Percentiles rank a stretch among this genome's conserved stretches.
Evolutionary conservation across 2,329 filamentous ascomycete species (phyloP).

Genomic region (Stemphylium vesicarium): DNA sequence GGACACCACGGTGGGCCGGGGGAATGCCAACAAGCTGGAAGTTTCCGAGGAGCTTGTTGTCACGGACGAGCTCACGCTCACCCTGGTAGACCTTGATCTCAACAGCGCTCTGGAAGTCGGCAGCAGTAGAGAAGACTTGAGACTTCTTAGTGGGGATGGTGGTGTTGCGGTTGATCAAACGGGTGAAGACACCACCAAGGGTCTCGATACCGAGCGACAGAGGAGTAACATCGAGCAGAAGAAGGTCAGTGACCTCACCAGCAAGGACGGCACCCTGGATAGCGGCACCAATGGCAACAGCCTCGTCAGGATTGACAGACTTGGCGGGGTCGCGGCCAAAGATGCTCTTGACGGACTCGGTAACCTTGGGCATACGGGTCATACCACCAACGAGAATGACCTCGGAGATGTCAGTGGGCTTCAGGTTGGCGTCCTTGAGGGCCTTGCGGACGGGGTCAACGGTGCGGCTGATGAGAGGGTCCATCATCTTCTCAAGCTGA

Average conservation of each 20-base stretch:
- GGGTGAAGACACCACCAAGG: conserved; percentile 95
- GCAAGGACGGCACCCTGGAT: conserved; percentile 97
- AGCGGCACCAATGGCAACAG: conserved; percentile 95
- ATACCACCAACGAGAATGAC: conserved; percentile 98
- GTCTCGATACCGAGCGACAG: conserved; percentile 98
- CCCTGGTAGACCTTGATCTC: conserved; percentile 99
- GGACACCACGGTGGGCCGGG: conserved; percentile 93
- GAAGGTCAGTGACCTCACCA: conserved; percentile 94
- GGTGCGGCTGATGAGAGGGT: conserved; percentile 84
- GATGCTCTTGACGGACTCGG: conserved; percentile 93
- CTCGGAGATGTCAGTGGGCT: conserved; percentile 94
- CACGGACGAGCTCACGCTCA: conserved; percentile 97
- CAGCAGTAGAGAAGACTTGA: conserved; percentile 95
- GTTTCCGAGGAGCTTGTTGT: conserved; percentile 99
- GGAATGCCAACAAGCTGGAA: conserved; percentile 99
- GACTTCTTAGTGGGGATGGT: conserved; percentile 99
- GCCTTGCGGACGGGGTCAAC: conserved; percentile 95
- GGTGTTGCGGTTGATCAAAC: conserved; percentile 98
- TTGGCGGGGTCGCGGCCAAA: conserved; percentile 97
- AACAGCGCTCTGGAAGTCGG: conserved; percentile 97
- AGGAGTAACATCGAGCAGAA: conserved; percentile 94
- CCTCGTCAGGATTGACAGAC: conserved; percentile 98
- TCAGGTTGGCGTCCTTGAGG: conserved; percentile 90
- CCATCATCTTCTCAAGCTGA: conserved; percentile 92
- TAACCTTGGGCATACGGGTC: conserved; percentile 99